phyloP scores from a whole-genome alignment of 495 filamentous ascomycete species.

The Acidomyces sp. region DNA sequence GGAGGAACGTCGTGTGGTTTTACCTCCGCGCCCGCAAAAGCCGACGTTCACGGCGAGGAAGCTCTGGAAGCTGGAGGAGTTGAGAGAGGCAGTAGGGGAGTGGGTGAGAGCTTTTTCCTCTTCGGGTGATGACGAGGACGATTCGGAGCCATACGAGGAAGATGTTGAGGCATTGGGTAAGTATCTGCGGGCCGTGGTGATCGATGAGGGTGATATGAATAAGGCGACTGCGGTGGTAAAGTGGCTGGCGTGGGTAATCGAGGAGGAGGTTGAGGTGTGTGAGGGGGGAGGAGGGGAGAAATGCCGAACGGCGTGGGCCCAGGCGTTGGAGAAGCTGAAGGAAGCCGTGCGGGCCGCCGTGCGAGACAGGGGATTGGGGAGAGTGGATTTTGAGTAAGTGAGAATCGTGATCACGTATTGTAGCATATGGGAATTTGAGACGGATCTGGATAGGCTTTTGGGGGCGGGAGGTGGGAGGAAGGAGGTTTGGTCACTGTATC shows the following conservation, averaged over 20 bases:
- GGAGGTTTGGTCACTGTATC: too few species aligned
- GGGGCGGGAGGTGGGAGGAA: too few species aligned
- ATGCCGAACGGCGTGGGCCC: conserved; percentile 35
- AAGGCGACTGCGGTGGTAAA: conserved; percentile 54
- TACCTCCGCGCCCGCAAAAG: conserved; percentile 34
- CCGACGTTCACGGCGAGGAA: conserved; percentile 55
- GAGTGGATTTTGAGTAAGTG: conserved; percentile 37
- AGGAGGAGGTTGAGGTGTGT: conserved; percentile 36
- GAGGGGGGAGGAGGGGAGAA: conserved; percentile 16
- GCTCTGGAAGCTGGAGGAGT: conserved; percentile 41
- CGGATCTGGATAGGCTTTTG: too few species aligned
- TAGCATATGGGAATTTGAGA: too few species aligned
- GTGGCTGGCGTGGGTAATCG: conserved; percentile 63
- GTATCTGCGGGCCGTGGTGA: conserved; percentile 56
- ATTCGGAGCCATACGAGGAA: conserved; percentile 58
- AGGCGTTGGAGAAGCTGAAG: conserved; percentile 44
- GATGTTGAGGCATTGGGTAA: conserved; percentile 59
- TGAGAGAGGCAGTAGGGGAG: conserved; percentile 46
- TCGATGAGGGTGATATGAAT: conserved; percentile 59
- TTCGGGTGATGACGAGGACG: conserved; percentile 60
- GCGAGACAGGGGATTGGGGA: conserved; percentile 48
- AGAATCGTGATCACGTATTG: too few species aligned
- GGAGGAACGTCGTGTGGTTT: conserved; percentile 13
- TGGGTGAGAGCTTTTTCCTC: conserved; percentile 55
- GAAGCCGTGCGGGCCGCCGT: conserved; percentile 48